Evolutionary conservation across 495 filamentous ascomycete species (phyloP).

Genomic region (Penicillium macrosclerotiorum): DNA sequence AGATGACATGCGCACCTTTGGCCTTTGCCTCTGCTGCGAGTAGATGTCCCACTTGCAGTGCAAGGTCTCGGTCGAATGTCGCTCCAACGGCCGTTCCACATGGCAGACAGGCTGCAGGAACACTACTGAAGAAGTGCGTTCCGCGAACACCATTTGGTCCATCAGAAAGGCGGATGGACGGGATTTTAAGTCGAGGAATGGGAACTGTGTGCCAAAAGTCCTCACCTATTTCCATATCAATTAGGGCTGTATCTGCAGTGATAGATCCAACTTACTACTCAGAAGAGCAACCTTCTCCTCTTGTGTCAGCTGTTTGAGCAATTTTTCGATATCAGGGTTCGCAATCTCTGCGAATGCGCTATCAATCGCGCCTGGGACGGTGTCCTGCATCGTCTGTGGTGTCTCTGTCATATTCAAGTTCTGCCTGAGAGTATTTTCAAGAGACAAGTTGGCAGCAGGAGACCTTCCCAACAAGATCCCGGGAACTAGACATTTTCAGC

Average conservation of each 20-base stretch:
- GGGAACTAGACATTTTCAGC: not conserved
- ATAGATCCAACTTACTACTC: too few species aligned
- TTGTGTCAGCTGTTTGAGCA: not conserved
- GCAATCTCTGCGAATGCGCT: too few species aligned
- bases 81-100: constrained; percentile 62
- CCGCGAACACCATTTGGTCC: constrained; percentile 61
- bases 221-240: not conserved
- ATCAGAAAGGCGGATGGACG: constrained; percentile 62
- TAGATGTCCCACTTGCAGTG: constrained; percentile 50
- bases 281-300: not conserved
- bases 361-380: too few species aligned
- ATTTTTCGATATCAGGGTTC: not conserved
- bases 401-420: not conserved
- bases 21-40: constrained; percentile 29
- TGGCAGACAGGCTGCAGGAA: constrained; percentile 56
- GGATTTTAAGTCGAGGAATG: constrained; percentile 61
- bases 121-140: constrained; percentile 5
- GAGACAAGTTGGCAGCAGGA: too few species aligned
- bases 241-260: too few species aligned
- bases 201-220: constrained; percentile 61
- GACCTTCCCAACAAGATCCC: not conserved
- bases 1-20: constrained; percentile 56
- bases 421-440: not conserved
- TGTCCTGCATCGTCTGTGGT: not conserved
- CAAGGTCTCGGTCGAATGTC: constrained; percentile 60